Evolutionary conservation across 2,329 filamentous ascomycete genomes (phyloP).

Genomic region (Nakataea oryzae): DNA sequence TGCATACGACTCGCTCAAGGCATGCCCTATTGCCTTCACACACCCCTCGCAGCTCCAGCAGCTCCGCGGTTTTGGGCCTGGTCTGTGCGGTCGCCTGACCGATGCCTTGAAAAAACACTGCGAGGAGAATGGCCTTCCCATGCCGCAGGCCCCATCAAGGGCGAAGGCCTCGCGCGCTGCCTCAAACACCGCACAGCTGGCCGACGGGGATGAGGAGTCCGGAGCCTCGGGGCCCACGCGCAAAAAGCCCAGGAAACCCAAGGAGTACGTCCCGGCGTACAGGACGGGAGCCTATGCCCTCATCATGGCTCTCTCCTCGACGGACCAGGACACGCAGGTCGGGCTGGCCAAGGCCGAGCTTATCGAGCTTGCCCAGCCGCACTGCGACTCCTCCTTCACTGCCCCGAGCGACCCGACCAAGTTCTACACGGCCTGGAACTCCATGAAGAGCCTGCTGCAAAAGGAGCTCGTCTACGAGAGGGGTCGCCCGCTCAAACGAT

Average conservation of each 20-base stretch:
- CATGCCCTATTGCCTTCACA: slow-evolving; percentile 58
- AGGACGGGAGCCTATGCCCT: slow-evolving; percentile 69
- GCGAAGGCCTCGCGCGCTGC: slow-evolving; percentile 24
- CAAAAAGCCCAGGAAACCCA: slow-evolving; percentile 50
- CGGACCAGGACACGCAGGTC: slow-evolving; percentile 40
- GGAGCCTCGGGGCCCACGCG: slow-evolving; percentile 19
- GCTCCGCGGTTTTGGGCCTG: slow-evolving; percentile 65
- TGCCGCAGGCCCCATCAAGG: slow-evolving; percentile 47
- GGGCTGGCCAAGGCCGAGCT: slow-evolving; percentile 59
- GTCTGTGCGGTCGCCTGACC: slow-evolving; percentile 59
- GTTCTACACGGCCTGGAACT: slow-evolving; percentile 73
- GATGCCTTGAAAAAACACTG: slow-evolving; percentile 51
- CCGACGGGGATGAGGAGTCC: slow-evolving; percentile 18
- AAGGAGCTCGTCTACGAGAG: slow-evolving; percentile 67
- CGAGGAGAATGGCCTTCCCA: slow-evolving; percentile 53
- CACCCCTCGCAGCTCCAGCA: slow-evolving; percentile 66
- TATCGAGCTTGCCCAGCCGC: slow-evolving; percentile 57
- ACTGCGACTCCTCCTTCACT: slow-evolving; percentile 65
- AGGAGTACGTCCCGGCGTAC: slow-evolving; percentile 60
- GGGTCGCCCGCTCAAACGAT: slow-evolving; percentile 56
- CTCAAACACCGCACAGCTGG: slow-evolving; percentile 11
- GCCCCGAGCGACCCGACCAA: slow-evolving; percentile 56
- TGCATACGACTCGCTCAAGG: slow-evolving; percentile 67
- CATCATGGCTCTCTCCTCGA: slow-evolving; percentile 52
- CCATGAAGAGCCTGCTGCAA: slow-evolving; percentile 63